phyloP scores from a whole-genome alignment of 345 rosid genomes.

The Murraya paniculata region DNA sequence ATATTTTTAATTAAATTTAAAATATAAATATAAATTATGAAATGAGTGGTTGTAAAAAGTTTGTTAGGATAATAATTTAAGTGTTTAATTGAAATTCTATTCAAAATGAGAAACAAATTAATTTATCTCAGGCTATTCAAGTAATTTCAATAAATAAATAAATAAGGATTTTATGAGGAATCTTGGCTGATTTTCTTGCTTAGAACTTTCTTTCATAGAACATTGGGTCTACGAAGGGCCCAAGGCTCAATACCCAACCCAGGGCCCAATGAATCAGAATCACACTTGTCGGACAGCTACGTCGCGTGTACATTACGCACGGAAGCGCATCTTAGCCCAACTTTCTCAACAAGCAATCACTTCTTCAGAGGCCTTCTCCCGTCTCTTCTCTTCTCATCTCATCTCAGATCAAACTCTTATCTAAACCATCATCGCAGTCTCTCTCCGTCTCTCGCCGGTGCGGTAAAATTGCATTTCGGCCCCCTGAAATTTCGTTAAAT shows the following conservation, averaged over 20 bases:
- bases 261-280: neutral
- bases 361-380: neutral
- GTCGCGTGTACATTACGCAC: neutral
- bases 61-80: too few relatives aligned
- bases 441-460: neutral
- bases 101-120: too few relatives aligned
- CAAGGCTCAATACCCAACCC: neutral
- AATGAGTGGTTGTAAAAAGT: too few relatives aligned
- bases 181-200: too few relatives aligned
- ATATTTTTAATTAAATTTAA: too few relatives aligned
- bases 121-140: too few relatives aligned
- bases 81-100: too few relatives aligned
- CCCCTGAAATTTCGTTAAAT: neutral
- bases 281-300: neutral
- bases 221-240: neutral
- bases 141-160: too few relatives aligned
- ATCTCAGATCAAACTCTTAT: constrained; percentile 4
- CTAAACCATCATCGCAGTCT: neutral
- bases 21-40: too few relatives aligned
- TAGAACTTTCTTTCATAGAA: too few relatives aligned
- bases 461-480: neutral
- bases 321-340: neutral
- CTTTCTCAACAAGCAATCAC: neutral
- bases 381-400: neutral
- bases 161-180: too few relatives aligned